Conservation (phyloP, 2,329 filamentous ascomycete species). For the Aureobasidium sp. region DNA sequence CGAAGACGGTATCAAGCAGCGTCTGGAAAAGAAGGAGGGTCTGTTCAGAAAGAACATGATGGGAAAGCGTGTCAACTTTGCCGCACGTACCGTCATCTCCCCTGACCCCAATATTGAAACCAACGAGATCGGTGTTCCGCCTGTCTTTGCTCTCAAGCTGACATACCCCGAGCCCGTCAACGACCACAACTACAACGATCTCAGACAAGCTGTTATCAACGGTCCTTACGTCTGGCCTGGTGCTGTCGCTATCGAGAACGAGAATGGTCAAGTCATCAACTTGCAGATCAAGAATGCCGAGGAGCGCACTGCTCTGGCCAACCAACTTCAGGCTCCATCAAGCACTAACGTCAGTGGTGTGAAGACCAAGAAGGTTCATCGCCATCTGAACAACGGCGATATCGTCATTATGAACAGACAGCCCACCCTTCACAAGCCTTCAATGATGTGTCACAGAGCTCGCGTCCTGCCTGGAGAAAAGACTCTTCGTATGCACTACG, state of each 20-base stretch:
- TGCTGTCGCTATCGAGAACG: constrained; percentile 88
- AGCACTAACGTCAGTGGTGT: constrained; percentile 64
- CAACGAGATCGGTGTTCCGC: constrained; percentile 95
- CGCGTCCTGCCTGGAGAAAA: constrained; percentile 89
- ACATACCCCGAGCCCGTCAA: constrained; percentile 97
- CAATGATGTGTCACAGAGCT: constrained; percentile 96
- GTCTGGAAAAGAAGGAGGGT: constrained; percentile 96
- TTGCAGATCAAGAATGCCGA: constrained; percentile 79
- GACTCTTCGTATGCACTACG: constrained; percentile 98
- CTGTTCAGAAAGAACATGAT: constrained; percentile 99
- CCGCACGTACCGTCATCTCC: constrained; percentile 93
- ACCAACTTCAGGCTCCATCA: constrained; percentile 82
- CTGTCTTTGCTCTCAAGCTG: constrained; percentile 93
- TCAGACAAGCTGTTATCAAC: constrained; percentile 94
- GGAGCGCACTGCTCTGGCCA: constrained; percentile 80
- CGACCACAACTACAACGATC: constrained; percentile 89
- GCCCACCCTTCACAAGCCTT: constrained; percentile 94
- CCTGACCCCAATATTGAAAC: constrained; percentile 98
- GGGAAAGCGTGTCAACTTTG: constrained; percentile 99
- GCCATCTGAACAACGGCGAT: constrained; percentile 92
- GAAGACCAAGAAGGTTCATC: constrained; percentile 90
- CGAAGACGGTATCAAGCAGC: constrained; percentile 94
- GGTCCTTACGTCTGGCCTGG: constrained; percentile 91
- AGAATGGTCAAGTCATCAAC: constrained; percentile 84
- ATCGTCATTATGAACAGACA: constrained; percentile 98